Percentiles rank a stretch among this genome's conserved stretches.
Conservation (phyloP, 805 yeast species). For the Pichia californica region DNA sequence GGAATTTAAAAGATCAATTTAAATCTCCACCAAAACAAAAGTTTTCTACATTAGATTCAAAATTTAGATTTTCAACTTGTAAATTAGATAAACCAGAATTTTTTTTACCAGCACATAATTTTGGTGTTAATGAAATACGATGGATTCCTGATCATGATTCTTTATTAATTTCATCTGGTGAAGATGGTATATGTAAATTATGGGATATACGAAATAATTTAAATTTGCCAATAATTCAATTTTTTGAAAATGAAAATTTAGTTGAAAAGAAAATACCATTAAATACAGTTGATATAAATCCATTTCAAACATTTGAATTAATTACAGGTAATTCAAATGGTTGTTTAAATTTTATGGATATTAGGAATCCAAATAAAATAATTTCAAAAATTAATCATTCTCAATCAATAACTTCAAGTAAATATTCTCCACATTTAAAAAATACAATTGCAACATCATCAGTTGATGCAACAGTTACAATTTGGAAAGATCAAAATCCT, state of each 20-base stretch:
- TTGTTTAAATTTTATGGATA: slow-evolving; percentile 53
- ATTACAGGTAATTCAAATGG: slow-evolving; percentile 68
- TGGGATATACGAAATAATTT: slow-evolving; percentile 44
- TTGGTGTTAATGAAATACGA: slow-evolving; percentile 64
- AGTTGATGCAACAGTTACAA: slow-evolving; percentile 54
- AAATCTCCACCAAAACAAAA: slow-evolving; percentile 13
- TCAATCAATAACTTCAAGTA: slow-evolving; percentile 55
- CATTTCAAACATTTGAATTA: slow-evolving; percentile 46
- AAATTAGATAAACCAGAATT: slow-evolving; percentile 12
- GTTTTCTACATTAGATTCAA: slow-evolving; percentile 5
- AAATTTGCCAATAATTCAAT: neutral
- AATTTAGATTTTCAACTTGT: slow-evolving; percentile 9
- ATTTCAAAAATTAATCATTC: slow-evolving; percentile 34
- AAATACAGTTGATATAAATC: slow-evolving; percentile 57
- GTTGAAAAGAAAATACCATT: no score
- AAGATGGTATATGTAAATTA: slow-evolving; percentile 44
- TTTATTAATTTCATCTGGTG: slow-evolving; percentile 62
- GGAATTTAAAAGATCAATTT: slow-evolving; percentile 46
- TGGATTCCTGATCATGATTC: slow-evolving; percentile 62
- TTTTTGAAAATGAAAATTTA: neutral
- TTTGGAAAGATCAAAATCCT: slow-evolving; percentile 45
- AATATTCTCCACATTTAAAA: slow-evolving; percentile 61
- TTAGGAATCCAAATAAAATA: slow-evolving; percentile 39
- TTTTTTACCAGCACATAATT: slow-evolving; percentile 28
- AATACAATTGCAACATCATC: slow-evolving; percentile 60